These are phyloP conservation scores for Monosporascus sp. DNA, from an alignment of 2,329 filamentous ascomycete genomes.

Conservation along the genomic window DNA sequence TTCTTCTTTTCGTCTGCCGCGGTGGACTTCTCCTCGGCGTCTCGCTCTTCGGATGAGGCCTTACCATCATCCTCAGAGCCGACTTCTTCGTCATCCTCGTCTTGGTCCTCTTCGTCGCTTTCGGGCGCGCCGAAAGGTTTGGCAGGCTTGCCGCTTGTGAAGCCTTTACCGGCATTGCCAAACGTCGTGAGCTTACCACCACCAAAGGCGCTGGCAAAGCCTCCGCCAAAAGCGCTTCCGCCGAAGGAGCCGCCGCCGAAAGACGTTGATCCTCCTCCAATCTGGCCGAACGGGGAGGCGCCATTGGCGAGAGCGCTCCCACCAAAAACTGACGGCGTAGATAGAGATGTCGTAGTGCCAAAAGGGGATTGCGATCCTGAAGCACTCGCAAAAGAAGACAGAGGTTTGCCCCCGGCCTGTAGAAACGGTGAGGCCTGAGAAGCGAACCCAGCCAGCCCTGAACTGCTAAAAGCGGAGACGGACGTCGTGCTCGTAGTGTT, in stretches of 20 bases:
- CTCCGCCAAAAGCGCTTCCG: conserved; percentile 43
- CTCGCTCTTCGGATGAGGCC: conserved; percentile 34
- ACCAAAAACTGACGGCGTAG: conserved; percentile 47
- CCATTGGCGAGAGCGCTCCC: conserved; percentile 25
- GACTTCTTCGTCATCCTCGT: conserved; percentile 34
- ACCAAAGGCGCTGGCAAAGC: conserved; percentile 34
- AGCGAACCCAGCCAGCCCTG: conserved; percentile 50
- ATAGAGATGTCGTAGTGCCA: conserved; percentile 29
- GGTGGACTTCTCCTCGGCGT: conserved; percentile 37
- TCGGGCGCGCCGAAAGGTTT: conserved; percentile 75
- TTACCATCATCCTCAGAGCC: conserved; percentile 41
- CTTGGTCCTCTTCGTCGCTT: conserved; percentile 44
- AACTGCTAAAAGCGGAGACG: conserved; percentile 59
- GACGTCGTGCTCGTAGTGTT: conserved; percentile 37
- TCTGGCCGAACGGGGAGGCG: conserved; percentile 23
- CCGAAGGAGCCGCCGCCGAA: conserved; percentile 44
- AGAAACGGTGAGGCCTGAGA: conserved; percentile 49
- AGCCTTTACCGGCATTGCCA: conserved; percentile 53
- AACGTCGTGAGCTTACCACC: conserved; percentile 59
- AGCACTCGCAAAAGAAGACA: conserved; percentile 41
- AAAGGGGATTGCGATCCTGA: conserved; percentile 36
- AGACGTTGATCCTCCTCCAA: conserved; percentile 18
- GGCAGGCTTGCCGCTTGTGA: conserved; percentile 55
- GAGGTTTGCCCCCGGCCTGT: conserved; percentile 19
- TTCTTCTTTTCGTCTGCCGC: conserved; percentile 53